A percentile compares a stretch with the other conserved stretches of the same genome.
phyloP scores from a whole-genome alignment of 768 basidiomycete genomes.

The Boletus barrowsii region DNA sequence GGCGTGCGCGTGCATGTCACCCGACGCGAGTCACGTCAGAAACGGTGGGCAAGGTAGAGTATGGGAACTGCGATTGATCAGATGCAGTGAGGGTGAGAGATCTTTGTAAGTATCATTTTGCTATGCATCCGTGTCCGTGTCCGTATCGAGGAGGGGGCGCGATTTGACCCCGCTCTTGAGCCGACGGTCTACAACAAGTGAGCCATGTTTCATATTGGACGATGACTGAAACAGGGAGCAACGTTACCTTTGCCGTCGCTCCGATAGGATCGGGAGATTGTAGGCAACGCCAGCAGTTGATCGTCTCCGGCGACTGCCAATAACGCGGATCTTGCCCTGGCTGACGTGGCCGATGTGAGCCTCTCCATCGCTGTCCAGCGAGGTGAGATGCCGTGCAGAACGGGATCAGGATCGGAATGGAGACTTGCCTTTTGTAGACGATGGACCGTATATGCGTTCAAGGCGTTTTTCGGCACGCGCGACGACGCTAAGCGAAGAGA shows the following conservation, averaged over 20 bases:
- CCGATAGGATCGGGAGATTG: constrained; percentile 15
- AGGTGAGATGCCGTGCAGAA: background rate
- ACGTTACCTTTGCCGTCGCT: constrained; percentile 1
- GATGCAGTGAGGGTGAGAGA: constrained; percentile 8
- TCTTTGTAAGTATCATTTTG: background rate
- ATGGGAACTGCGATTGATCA: constrained; percentile 1
- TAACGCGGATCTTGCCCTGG: constrained; percentile 15
- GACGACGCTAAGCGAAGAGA: constrained; percentile 13
- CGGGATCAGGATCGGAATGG: background rate
- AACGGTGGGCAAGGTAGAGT: background rate
- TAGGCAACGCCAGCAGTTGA: constrained; percentile 15
- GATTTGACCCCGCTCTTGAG: background rate
- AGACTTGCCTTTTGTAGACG: constrained; percentile 14
- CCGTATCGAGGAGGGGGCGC: constrained; percentile 5
- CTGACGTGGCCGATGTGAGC: constrained; percentile 13
- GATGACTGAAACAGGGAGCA: background rate
- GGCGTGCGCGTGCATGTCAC: background rate
- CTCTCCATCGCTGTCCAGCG: constrained; percentile 15
- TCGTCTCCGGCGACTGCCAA: constrained; percentile 6
- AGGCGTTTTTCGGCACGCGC: constrained; percentile 29
- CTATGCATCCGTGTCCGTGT: constrained; percentile 5
- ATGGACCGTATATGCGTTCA: constrained; percentile 28
- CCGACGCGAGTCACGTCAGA: background rate
- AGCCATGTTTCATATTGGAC: background rate
- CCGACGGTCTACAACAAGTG: background rate